Conservation (phyloP, 306 rosid species). For the Morella rubra region DNA sequence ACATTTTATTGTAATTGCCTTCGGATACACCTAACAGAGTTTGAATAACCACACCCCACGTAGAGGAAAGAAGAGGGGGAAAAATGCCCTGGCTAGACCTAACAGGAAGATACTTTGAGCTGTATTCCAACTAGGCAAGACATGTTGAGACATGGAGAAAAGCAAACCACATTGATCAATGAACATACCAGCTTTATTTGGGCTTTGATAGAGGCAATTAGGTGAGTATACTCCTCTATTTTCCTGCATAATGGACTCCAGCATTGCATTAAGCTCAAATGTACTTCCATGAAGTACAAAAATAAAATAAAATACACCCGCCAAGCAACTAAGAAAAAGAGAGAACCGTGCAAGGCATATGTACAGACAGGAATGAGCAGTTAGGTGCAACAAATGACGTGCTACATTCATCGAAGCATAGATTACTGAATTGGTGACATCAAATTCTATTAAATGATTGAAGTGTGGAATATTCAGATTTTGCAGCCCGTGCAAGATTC, state of each 20-base stretch:
- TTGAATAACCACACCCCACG: not conserved
- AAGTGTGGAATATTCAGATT: not conserved
- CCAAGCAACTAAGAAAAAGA: not conserved
- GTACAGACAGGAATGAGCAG: not conserved
- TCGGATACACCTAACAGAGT: not conserved
- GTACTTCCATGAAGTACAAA: not conserved
- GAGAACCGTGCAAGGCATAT: not conserved
- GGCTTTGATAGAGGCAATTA: slow-evolving; percentile 86
- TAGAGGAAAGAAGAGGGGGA: not conserved
- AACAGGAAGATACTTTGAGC: not conserved
- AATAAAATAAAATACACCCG: not conserved
- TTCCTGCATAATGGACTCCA: slow-evolving; percentile 52
- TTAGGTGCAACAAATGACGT: not conserved
- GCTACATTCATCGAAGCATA: not conserved
- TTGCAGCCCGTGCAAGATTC: not conserved
- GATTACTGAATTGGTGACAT: not conserved
- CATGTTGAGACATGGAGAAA: not conserved
- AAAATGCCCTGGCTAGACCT: not conserved
- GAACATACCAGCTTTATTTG: slow-evolving; percentile 83
- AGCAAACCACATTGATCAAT: not conserved
- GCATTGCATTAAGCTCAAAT: slow-evolving; percentile 16
- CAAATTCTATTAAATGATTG: not conserved
- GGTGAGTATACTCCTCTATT: slow-evolving; percentile 69
- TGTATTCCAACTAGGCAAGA: not conserved
- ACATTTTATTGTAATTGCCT: not conserved